Base-by-base conservation (phyloP, 345 rosid genomes). In the Ceriops decandra region DNA sequence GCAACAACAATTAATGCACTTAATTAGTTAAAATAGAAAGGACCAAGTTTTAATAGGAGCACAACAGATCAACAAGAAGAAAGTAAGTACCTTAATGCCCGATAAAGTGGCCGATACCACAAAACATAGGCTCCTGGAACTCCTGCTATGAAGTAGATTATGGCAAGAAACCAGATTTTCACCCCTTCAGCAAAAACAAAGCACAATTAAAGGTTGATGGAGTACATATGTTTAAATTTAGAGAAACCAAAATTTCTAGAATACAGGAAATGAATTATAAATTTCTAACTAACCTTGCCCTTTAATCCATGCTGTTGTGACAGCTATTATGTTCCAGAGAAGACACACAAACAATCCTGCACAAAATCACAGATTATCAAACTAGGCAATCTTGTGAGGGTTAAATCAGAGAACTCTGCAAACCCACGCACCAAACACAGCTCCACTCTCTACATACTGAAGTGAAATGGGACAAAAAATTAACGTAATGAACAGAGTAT, bases 31-130 rank as follows among this genome's bases (percentile, higher is more conserved):
- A 27, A 21, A 56, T 11, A 56, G 26, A 56, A 2, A 22, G 28
- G 22, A 24, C 30, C 26, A 56, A 24, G 9, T 21, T 21, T 22
- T 56, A 52, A 52, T 11, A 24, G 49, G 49, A 56, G 16, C 31
- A 24, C 27, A 7, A 36, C n/a, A 1, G 24, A 32, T 26, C 1
- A 4, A 24, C 32, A 28, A 20, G 26, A 67, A 61, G 36, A 35
- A 47, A 28, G 6, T n/a, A 65, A 52, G 63, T 70, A 95, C 97
- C 96, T 87, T 77, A 85, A 95, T 60, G 97, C 95, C 57, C 93
- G 92, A 80, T 92, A 95, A 49, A 95, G 91, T 53, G 98, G 99
- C 20, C 97, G 97, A 78, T 92, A 95, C 98, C 80, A 77, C 73
- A 77, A 68, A 54, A 77, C 21, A 38, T 77, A 77, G 54, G 67